phyloP scores from a whole-genome alignment of 495 filamentous ascomycete species.

The Penicillium paxilli region DNA sequence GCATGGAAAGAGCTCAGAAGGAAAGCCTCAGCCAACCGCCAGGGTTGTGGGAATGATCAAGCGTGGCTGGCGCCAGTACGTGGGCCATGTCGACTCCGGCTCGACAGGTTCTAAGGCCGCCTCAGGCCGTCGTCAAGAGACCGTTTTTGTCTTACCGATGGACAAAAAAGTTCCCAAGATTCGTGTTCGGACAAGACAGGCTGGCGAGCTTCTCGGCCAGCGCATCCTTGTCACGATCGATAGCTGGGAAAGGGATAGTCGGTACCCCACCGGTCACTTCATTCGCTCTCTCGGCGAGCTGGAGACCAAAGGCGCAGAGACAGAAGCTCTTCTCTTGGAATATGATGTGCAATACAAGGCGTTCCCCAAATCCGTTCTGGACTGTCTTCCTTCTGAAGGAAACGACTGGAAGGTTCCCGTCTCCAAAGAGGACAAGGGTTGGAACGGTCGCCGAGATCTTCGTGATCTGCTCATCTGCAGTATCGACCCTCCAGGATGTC shows the following conservation, averaged over 20 bases:
- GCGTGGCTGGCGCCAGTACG: slow-evolving; percentile 96
- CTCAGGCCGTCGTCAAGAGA: slow-evolving; percentile 81
- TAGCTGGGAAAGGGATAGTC: slow-evolving; percentile 87
- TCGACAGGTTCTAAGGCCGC: slow-evolving; percentile 71
- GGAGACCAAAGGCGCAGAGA: slow-evolving; percentile 94
- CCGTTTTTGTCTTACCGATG: slow-evolving; percentile 93
- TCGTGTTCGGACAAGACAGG: slow-evolving; percentile 85
- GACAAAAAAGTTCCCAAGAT: slow-evolving; percentile 97
- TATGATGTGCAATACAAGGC: slow-evolving; percentile 98
- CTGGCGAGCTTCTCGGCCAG: slow-evolving; percentile 81
- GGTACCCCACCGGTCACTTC: slow-evolving; percentile 92
- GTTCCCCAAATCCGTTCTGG: slow-evolving; percentile 91
- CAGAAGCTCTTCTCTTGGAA: slow-evolving; percentile 89
- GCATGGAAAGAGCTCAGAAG: slow-evolving; percentile 76
- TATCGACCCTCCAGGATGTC: slow-evolving; percentile 93
- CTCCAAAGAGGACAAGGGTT: slow-evolving; percentile 74
- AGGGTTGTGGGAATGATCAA: slow-evolving; percentile 90
- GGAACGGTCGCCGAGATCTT: slow-evolving; percentile 80
- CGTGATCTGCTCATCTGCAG: slow-evolving; percentile 89
- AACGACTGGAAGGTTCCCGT: slow-evolving; percentile 91
- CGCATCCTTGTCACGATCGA: slow-evolving; percentile 95
- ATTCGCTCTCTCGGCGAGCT: slow-evolving; percentile 89
- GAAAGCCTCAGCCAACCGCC: slow-evolving; percentile 84
- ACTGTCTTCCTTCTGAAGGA: slow-evolving; percentile 88
- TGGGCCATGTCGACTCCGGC: slow-evolving; percentile 87